Conservation (phyloP, 345 rosid genomes). For the Eucalyptus urophylla region DNA sequence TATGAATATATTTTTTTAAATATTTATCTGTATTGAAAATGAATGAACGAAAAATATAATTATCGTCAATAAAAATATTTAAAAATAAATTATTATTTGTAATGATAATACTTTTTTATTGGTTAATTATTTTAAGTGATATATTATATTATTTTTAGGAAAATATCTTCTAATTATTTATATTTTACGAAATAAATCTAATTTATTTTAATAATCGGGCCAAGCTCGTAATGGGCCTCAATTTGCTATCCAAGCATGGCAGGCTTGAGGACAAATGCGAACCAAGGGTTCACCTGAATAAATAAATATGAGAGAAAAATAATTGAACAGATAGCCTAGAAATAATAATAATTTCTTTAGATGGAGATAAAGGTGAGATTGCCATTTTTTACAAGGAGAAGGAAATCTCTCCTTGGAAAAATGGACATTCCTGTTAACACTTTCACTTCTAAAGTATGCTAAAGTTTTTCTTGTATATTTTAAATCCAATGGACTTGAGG, state of each 20-base stretch:
- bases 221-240: neutral
- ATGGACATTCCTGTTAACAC: neutral
- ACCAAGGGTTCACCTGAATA: neutral
- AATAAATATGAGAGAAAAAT: neutral
- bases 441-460: neutral
- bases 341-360: too few species aligned
- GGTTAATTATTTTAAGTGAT: neutral
- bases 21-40: fast-evolving
- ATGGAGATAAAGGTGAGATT: neutral
- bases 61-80: neutral
- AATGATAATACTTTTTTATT: too few species aligned
- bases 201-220: neutral
- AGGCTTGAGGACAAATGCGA: neutral
- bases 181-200: neutral
- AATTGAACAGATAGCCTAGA: neutral
- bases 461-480: too few species aligned
- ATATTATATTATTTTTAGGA: neutral
- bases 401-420: neutral
- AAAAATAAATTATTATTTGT: too few species aligned
- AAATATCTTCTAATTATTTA: neutral
- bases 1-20: neutral
- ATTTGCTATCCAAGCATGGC: neutral
- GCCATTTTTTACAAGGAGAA: neutral
- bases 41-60: neutral
- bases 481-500: too few species aligned